Percentiles rank a stretch among this genome's conserved stretches.
These are phyloP conservation scores for Pseudopithomyces maydicus DNA, from an alignment of 2,329 filamentous ascomycete genomes.

Conservation along the genomic window DNA sequence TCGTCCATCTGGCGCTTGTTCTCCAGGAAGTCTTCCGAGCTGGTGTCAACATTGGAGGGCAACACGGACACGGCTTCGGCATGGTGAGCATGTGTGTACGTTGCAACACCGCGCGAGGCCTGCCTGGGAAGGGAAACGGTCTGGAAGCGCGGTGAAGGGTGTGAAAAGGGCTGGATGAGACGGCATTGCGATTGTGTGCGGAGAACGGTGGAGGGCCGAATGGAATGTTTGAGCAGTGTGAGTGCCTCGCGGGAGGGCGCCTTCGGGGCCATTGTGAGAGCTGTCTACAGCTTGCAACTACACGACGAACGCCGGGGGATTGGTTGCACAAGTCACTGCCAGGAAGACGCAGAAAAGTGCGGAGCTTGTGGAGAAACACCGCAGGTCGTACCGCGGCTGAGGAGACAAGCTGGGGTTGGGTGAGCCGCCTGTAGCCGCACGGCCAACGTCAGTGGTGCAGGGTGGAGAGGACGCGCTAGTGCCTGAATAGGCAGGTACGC, in stretches of 20 bases:
- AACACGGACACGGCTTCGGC: conserved; percentile 82
- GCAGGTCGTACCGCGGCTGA: conserved; percentile 18
- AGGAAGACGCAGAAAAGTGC: neutral
- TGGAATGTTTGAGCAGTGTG: conserved; percentile 37
- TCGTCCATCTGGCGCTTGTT: conserved; percentile 80
- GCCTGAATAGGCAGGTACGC: conserved; percentile 17
- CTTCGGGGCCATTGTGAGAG: conserved; percentile 35
- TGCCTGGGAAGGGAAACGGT: conserved; percentile 16
- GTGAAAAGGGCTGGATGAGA: conserved; percentile 18
- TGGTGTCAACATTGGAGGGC: conserved; percentile 75
- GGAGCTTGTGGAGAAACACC: conserved; percentile 2
- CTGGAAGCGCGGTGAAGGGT: conserved; percentile 20
- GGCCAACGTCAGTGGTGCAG: conserved; percentile 13
- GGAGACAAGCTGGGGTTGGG: conserved; percentile 21
- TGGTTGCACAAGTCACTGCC: neutral
- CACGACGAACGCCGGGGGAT: neutral
- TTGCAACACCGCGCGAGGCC: conserved; percentile 60
- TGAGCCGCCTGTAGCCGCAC: conserved; percentile 33
- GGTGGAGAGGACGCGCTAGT: conserved; percentile 16
- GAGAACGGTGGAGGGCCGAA: conserved; percentile 29
- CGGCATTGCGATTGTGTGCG: conserved; percentile 30
- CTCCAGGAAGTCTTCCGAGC: conserved; percentile 77
- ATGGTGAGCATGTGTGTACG: conserved; percentile 80
- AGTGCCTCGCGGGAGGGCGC: conserved; percentile 43
- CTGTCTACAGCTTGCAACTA: neutral